These are phyloP conservation scores for Globisporangium nodosum DNA, from an alignment of 352 stramenopile genomes.

Conservation along the genomic window DNA sequence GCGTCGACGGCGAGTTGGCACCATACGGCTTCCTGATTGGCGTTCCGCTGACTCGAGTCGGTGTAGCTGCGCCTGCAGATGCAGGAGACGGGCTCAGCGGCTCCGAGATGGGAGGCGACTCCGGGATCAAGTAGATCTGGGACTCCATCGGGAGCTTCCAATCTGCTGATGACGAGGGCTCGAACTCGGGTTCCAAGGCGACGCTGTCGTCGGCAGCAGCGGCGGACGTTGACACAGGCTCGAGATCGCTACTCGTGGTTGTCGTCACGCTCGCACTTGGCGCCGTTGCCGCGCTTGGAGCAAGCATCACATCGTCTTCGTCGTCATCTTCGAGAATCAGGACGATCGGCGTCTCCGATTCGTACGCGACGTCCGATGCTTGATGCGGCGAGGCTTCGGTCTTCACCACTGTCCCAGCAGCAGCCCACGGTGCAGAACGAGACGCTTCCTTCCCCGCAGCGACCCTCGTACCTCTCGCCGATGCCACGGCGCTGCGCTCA, in stretches of 20 bases:
- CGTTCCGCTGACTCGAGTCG: background rate
- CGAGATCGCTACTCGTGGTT: background rate
- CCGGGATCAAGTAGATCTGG: constrained; percentile 4
- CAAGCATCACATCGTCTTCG: background rate
- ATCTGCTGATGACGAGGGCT: background rate
- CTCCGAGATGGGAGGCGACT: background rate
- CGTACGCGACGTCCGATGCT: background rate
- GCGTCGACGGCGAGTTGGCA: background rate
- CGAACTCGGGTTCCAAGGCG: background rate
- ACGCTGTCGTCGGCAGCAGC: background rate
- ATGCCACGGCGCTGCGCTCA: background rate
- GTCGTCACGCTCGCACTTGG: background rate
- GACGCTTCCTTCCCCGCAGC: background rate
- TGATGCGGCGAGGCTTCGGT: background rate
- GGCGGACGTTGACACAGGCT: background rate
- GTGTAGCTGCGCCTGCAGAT: background rate
- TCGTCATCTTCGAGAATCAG: constrained; percentile 1
- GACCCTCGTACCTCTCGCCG: background rate
- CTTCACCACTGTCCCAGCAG: background rate
- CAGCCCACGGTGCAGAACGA: background rate
- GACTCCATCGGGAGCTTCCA: background rate
- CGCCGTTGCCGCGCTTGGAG: background rate
- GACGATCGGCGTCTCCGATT: background rate
- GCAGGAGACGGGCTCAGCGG: background rate
- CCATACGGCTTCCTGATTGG: background rate